phyloP scores from a whole-genome alignment of 2,329 filamentous ascomycete species.

The Nothophoma quercina region DNA sequence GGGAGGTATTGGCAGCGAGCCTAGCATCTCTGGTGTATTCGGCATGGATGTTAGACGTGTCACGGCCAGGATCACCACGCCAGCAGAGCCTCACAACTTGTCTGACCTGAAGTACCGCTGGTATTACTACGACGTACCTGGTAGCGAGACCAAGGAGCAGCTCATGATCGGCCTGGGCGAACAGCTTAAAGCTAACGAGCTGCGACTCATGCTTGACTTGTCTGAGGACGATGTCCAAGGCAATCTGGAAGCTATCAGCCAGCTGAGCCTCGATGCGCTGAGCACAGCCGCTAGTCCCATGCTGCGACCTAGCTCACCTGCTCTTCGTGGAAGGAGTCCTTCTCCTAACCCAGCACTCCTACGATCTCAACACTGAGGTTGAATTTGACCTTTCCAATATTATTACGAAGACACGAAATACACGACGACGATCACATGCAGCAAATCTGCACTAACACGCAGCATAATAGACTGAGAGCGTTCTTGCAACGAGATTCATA shows the following conservation, averaged over 20 bases:
- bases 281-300: slow-evolving; percentile 47
- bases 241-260: slow-evolving; percentile 48
- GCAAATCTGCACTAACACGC: not conserved
- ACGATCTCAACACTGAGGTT: slow-evolving; percentile 18
- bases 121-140: slow-evolving; percentile 46
- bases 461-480: slow-evolving; percentile 12
- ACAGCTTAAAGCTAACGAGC: slow-evolving; percentile 45
- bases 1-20: slow-evolving; percentile 40
- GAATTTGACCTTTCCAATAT: not conserved
- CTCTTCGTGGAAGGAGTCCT: slow-evolving; percentile 44
- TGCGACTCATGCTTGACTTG: slow-evolving; percentile 48
- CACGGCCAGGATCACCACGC: slow-evolving; percentile 40
- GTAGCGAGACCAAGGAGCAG: slow-evolving; percentile 41
- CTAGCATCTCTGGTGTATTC: slow-evolving; percentile 46
- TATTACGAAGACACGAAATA: slow-evolving; percentile 15
- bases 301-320: slow-evolving; percentile 45
- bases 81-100: slow-evolving; percentile 43
- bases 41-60: slow-evolving; percentile 47
- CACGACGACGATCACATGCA: not conserved
- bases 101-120: slow-evolving; percentile 43
- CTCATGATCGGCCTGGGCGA: slow-evolving; percentile 46
- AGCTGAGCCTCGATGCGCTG: slow-evolving; percentile 47
- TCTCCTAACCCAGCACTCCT: slow-evolving; percentile 42
- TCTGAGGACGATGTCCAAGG: slow-evolving; percentile 46
- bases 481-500: not conserved